These are phyloP conservation scores for Ormosia semicastrata DNA, from an alignment of 306 rosid species.

Conservation along the genomic window DNA sequence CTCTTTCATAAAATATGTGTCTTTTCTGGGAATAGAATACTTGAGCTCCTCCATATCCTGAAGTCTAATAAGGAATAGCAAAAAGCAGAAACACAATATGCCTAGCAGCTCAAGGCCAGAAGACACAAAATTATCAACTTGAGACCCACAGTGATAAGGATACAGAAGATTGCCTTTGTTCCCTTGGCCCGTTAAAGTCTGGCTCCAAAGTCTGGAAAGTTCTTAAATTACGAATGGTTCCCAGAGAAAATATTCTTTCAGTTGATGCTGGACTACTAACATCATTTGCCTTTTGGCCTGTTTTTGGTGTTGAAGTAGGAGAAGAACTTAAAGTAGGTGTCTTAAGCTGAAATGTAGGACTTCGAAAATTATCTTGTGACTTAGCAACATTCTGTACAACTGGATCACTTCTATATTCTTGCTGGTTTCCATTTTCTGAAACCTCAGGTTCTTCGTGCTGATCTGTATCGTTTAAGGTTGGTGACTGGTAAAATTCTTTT, in stretches of 20 bases:
- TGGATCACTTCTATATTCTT: constrained; percentile 39
- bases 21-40: constrained; percentile 40
- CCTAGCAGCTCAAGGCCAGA: constrained; percentile 26
- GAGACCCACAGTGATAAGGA: constrained; percentile 47
- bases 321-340: constrained; percentile 53
- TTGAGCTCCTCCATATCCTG: constrained; percentile 51
- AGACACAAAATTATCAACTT: constrained; percentile 21
- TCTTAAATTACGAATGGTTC: constrained; percentile 45
- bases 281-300: constrained; percentile 29
- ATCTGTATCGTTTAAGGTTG: constrained; percentile 33
- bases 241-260: constrained; percentile 44
- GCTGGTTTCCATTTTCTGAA: constrained; percentile 41
- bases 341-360: constrained; percentile 62
- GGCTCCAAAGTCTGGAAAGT: constrained; percentile 42
- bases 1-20: constrained; percentile 33
- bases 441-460: constrained; percentile 37
- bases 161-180: constrained; percentile 53
- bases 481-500: constrained; percentile 39
- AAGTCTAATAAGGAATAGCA: constrained; percentile 59
- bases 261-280: constrained; percentile 39
- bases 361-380: constrained; percentile 48
- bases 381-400: constrained; percentile 36
- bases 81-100: constrained; percentile 32
- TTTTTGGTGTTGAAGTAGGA: constrained; percentile 51
- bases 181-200: constrained; percentile 34